phyloP scores from a whole-genome alignment of 768 basidiomycete species.

The Sarcomyxa edulis region DNA sequence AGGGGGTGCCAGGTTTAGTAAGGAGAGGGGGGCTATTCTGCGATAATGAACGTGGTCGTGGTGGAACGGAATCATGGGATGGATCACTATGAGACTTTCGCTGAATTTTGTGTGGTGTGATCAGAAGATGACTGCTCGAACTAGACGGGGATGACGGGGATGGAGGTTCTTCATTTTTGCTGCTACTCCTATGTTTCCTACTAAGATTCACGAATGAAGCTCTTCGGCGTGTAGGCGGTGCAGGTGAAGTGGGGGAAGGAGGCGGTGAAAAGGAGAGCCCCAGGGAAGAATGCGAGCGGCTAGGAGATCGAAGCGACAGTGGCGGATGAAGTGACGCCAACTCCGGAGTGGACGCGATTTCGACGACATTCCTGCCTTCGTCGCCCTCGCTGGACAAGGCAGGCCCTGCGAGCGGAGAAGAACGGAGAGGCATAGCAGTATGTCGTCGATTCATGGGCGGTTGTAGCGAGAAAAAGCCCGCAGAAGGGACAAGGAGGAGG shows the following conservation, averaged over 20 bases:
- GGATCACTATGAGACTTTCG: neutral
- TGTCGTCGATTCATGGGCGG: slow-evolving; percentile 15
- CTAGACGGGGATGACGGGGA: neutral
- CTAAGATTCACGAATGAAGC: no score
- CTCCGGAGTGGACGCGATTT: slow-evolving; percentile 14
- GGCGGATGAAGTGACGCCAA: slow-evolving; percentile 9
- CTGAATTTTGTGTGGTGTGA: neutral
- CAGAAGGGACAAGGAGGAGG: neutral
- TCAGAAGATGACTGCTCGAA: neutral
- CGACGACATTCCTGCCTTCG: slow-evolving; percentile 3
- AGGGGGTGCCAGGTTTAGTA: slow-evolving; percentile 4
- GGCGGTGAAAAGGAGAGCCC: slow-evolving; percentile 1
- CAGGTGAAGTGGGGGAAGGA: neutral
- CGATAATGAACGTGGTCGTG: neutral
- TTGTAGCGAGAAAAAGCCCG: slow-evolving; percentile 5
- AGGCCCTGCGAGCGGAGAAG: slow-evolving; percentile 39
- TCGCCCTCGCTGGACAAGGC: slow-evolving; percentile 20
- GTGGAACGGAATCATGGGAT: neutral
- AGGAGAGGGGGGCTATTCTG: slow-evolving; percentile 4
- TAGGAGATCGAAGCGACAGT: neutral
- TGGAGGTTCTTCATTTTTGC: no score
- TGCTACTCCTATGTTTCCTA: no score
- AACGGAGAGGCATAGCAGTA: slow-evolving; percentile 32
- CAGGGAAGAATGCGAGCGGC: neutral
- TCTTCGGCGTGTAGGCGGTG: neutral